A percentile compares a stretch with the other conserved stretches of the same genome.
Evolutionary conservation across 768 basidiomycete genomes (phyloP).

Genomic region (Suillus hirtellus): DNA sequence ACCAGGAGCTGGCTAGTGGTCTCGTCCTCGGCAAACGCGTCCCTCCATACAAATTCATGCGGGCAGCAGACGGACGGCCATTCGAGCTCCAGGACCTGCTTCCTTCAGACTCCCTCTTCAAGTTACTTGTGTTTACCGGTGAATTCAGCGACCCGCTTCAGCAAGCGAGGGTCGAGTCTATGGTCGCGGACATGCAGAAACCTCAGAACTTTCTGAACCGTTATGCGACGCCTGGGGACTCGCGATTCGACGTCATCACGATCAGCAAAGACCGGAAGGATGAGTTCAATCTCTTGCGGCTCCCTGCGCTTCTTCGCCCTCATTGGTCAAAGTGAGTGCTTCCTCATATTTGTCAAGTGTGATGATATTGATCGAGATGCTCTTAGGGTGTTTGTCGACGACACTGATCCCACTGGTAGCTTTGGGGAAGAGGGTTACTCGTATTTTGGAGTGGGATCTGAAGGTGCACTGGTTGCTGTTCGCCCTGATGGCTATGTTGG

Average conservation of each 20-base stretch:
- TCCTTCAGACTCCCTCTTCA: slow-evolving; percentile 48
- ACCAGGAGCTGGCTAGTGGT: slow-evolving; percentile 39
- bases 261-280: slow-evolving; percentile 34
- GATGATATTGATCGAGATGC: background rate
- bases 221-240: slow-evolving; percentile 23
- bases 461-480: slow-evolving; percentile 31
- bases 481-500: slow-evolving; percentile 59
- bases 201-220: slow-evolving; percentile 27
- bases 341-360: background rate
- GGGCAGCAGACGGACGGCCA: slow-evolving; percentile 46
- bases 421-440: slow-evolving; percentile 56
- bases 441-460: slow-evolving; percentile 45
- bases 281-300: slow-evolving; percentile 26
- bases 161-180: slow-evolving; percentile 22
- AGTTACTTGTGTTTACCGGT: slow-evolving; percentile 47
- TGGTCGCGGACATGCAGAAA: slow-evolving; percentile 29
- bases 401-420: slow-evolving; percentile 42
- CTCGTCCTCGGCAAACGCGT: slow-evolving; percentile 53
- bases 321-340: slow-evolving; percentile 45
- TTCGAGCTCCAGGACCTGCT: slow-evolving; percentile 52
- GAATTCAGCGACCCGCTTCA: slow-evolving; percentile 31
- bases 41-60: slow-evolving; percentile 45
- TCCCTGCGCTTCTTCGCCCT: slow-evolving; percentile 34
- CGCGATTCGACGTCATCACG: slow-evolving; percentile 33
- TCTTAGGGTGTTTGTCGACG: slow-evolving; percentile 64